phyloP scores from a whole-genome alignment of 352 stramenopile species.

The Pseudoperonospora humuli region DNA sequence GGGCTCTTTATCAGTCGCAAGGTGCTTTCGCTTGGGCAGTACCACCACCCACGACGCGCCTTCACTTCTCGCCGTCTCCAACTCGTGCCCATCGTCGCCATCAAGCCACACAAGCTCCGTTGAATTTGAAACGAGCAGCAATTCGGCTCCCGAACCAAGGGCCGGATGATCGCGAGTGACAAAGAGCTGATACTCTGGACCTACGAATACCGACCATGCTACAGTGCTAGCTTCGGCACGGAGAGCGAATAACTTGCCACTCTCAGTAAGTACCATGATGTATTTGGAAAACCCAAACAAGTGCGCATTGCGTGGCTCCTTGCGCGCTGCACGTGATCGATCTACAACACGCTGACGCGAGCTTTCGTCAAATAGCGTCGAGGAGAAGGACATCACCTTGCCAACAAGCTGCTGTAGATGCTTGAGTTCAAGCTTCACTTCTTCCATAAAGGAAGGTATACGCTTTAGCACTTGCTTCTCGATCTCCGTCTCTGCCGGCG shows the following conservation, averaged over 20 bases:
- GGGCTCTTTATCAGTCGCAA: constrained; percentile 47
- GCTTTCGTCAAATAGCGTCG: constrained; percentile 43
- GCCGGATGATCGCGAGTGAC: constrained; percentile 74
- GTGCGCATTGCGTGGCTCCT: constrained; percentile 57
- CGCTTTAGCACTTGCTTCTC: constrained; percentile 63
- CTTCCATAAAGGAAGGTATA: constrained; percentile 67
- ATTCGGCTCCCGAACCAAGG: constrained; percentile 56
- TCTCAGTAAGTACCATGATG: constrained; percentile 63
- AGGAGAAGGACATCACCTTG: constrained; percentile 39
- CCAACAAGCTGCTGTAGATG: constrained; percentile 43
- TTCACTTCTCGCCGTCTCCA: constrained; percentile 24
- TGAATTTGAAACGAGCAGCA: constrained; percentile 58
- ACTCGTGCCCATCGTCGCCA: constrained; percentile 45
- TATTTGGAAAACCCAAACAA: constrained; percentile 84
- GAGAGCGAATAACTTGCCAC: constrained; percentile 74
- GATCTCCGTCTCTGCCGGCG: constrained; percentile 63
- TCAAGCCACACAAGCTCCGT: constrained; percentile 64
- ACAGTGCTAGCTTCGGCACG: constrained; percentile 66
- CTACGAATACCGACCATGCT: constrained; percentile 63
- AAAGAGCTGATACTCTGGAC: constrained; percentile 59
- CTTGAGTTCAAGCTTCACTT: constrained; percentile 52
- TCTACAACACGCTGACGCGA: constrained; percentile 15
- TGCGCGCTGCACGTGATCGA: constrained; percentile 32
- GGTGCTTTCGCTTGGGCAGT: constrained; percentile 68
- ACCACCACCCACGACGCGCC: constrained; percentile 52